Evolutionary conservation across 257 asterid genomes (phyloP), one percentile per base, ranked within the genome.

Genomic region (Anisodus acutangulus): DNA sequence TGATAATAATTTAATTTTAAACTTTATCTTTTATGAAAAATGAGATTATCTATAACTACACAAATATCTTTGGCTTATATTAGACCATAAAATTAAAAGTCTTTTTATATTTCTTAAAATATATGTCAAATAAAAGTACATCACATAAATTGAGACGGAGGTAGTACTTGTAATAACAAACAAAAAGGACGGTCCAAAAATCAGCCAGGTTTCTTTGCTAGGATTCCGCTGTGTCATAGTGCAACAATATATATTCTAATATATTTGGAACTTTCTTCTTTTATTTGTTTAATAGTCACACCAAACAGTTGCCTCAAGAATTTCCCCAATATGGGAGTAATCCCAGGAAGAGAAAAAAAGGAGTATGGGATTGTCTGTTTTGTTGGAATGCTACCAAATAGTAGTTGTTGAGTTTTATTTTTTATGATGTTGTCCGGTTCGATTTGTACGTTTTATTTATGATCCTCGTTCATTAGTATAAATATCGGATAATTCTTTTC

Each of bases 201-300:
- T 89, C 85, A 85, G 90, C 91, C 93, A 70, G 89, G 86, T 91
- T 91, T 93, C 85, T 78, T 89, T 93, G 97, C 97, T 97, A 88
- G 88, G 93, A 93, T 92, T 94, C 93, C 97, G 98, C 89, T 85
- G 81, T 81, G 74, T 84, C 58, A 43, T 85, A 82, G 66, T 84
- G 80, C 51, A 79, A 60, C 80, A 72, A 81, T 79, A 41, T 37
- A 59, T 58, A 43, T 51, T 47, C 10, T 58, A 84, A 1, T 45
- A 51, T 4, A 57, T 35, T 79, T 11, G 10, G 8, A 55, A 54
- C 8, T 6, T 31, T 57, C n/a, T 41, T 16, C 41, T 58, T 57
- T 79, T 35, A 79, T 26, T 70, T 13, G 3, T n/a, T 80, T 71
- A 37, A 9, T 17, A 43, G 12, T 82, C 53, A 54, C 41, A 63